Percentiles rank a stretch among this genome's conserved stretches.
phyloP scores from a whole-genome alignment of 805 yeast species.

The Nakazawaea molendinolei region DNA sequence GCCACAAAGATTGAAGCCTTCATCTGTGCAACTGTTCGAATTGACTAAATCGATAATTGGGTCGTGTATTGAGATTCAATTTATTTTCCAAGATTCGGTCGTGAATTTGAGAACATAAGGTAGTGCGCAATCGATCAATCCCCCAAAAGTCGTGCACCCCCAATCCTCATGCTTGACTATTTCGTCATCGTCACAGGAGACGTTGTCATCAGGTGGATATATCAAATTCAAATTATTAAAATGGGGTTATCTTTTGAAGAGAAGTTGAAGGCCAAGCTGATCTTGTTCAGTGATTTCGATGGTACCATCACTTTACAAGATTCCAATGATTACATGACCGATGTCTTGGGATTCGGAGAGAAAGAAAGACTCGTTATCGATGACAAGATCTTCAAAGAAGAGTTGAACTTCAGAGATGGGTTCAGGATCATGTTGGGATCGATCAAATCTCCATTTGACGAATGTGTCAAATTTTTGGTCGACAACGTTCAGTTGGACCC shows the following conservation, averaged over 20 bases:
- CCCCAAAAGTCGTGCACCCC: too few species aligned
- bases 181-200: too few species aligned
- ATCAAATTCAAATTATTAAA: too few species aligned
- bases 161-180: too few species aligned
- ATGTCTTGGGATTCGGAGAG: conserved; percentile 79
- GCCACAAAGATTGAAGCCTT: neutral
- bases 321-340: conserved; percentile 88
- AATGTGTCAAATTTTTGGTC: conserved; percentile 68
- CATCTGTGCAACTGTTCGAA: neutral
- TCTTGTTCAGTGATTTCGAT: conserved; percentile 95
- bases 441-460: conserved; percentile 65
- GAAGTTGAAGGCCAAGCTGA: conserved; percentile 41
- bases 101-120: too few species aligned
- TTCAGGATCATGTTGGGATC: conserved; percentile 82
- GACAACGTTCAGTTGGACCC: conserved; percentile 75
- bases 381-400: conserved; percentile 64
- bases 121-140: too few species aligned
- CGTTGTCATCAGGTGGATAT: too few species aligned
- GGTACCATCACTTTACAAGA: conserved; percentile 96
- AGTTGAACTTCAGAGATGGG: conserved; percentile 71
- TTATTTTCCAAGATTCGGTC: too few species aligned
- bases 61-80: too few species aligned
- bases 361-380: conserved; percentile 61
- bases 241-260: conserved; percentile 5
- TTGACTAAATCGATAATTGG: too few species aligned